Evolutionary conservation across 2,329 filamentous ascomycete genomes (phyloP).

Genomic region (Tricladium varicosporioides): DNA sequence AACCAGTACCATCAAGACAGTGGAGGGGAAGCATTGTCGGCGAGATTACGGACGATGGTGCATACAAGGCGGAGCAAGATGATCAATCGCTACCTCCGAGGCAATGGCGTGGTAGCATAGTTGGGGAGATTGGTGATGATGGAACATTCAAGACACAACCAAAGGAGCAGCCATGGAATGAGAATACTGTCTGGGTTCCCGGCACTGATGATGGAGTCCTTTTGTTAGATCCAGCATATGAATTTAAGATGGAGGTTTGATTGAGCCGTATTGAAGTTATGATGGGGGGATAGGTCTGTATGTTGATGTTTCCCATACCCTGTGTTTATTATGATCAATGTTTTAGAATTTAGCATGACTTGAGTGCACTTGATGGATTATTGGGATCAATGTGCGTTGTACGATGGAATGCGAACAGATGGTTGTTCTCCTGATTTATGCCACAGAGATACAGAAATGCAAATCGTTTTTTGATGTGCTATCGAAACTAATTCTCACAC

Average conservation of each 20-base stretch:
- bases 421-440: no score
- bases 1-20: not conserved
- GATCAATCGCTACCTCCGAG: not conserved
- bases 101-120: conserved; percentile 26
- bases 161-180: not conserved
- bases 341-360: no score
- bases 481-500: no score
- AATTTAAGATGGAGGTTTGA: not conserved
- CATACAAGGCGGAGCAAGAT: not conserved
- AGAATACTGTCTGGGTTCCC: conserved; percentile 7
- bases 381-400: no score
- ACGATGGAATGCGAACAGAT: no score
- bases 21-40: conserved; percentile 29
- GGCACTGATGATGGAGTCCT: not conserved
- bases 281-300: not conserved
- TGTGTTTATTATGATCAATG: not conserved
- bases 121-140: conserved; percentile 25
- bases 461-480: no score
- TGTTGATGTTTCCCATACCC: not conserved
- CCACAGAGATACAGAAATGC: no score
- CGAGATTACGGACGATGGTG: conserved; percentile 22
- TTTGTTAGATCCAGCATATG: not conserved
- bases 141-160: not conserved
- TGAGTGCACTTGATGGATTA: no score
- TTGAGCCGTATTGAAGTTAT: not conserved